Conservation (phyloP, 495 filamentous ascomycete genomes). For the Aspergillus ellipticus region DNA sequence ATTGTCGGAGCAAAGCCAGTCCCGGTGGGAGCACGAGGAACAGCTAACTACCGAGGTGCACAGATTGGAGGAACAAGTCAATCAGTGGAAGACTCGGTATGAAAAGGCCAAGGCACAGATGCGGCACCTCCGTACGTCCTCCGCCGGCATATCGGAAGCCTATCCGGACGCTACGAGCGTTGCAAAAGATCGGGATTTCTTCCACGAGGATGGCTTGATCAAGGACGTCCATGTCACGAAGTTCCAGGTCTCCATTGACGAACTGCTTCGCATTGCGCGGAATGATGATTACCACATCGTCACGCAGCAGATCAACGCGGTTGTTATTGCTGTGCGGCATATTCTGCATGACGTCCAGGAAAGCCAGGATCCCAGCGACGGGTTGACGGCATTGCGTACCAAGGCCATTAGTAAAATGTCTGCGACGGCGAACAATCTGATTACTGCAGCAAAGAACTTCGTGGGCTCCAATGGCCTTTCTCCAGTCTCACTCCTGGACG, state of each 20-base stretch:
- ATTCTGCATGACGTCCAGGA: constrained; percentile 77
- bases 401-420: constrained; percentile 79
- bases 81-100: constrained; percentile 86
- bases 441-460: constrained; percentile 91
- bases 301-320: constrained; percentile 74
- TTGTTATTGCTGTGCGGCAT: constrained; percentile 72
- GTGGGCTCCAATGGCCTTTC: constrained; percentile 76
- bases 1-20: constrained; percentile 72
- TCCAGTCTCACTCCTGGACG: constrained; percentile 90
- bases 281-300: constrained; percentile 66
- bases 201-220: constrained; percentile 69
- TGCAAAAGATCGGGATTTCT: constrained; percentile 66
- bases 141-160: constrained; percentile 62
- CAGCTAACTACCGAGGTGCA: constrained; percentile 68
- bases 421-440: constrained; percentile 90
- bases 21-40: constrained; percentile 79
- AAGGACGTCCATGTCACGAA: constrained; percentile 90
- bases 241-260: constrained; percentile 93
- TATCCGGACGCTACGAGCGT: constrained; percentile 60
- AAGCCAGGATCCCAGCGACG: constrained; percentile 38
- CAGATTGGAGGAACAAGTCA: constrained; percentile 72
- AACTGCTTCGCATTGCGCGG: constrained; percentile 76
- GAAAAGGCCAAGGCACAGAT: constrained; percentile 82
- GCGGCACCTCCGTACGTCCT: constrained; percentile 74
- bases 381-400: constrained; percentile 39